Evolutionary conservation across 1,139 yeast species (phyloP).

Genomic region (Nadsonia starkeyi-henricii): DNA sequence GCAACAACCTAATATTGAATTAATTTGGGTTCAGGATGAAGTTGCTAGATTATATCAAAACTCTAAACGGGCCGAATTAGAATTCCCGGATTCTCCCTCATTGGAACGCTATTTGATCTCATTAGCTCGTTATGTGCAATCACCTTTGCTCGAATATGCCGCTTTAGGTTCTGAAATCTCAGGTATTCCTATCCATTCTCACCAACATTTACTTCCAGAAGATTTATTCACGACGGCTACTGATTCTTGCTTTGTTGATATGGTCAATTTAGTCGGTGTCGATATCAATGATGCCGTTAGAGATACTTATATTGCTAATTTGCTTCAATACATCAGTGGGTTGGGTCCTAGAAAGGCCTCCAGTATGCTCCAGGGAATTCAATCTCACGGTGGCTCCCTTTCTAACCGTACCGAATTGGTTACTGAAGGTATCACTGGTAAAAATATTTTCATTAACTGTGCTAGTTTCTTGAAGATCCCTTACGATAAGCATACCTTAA

Average conservation of each 20-base stretch:
- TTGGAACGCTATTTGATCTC: slow-evolving; percentile 80
- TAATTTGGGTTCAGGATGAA: slow-evolving; percentile 84
- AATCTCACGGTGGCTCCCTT: slow-evolving; percentile 55
- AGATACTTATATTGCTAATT: slow-evolving; percentile 53
- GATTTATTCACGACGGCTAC: slow-evolving; percentile 54
- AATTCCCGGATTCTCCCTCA: slow-evolving; percentile 78
- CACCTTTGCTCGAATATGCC: slow-evolving; percentile 80
- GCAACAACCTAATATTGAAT: slow-evolving; percentile 33
- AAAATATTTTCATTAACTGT: slow-evolving; percentile 76
- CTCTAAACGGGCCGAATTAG: slow-evolving; percentile 60
- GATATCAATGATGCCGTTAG: slow-evolving; percentile 84
- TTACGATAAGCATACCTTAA: slow-evolving; percentile 35
- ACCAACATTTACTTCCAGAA: slow-evolving; percentile 56
- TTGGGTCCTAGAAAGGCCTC: slow-evolving; percentile 92
- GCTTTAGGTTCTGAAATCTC: slow-evolving; percentile 61
- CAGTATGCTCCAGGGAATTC: slow-evolving; percentile 71
- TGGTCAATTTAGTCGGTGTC: slow-evolving; percentile 81
- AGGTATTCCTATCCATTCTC: slow-evolving; percentile 58
- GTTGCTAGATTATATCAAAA: slow-evolving; percentile 82
- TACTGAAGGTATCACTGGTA: slow-evolving; percentile 64
- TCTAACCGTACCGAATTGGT: slow-evolving; percentile 65
- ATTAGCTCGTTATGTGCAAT: slow-evolving; percentile 79
- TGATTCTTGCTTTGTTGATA: slow-evolving; percentile 78
- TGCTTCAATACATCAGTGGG: slow-evolving; percentile 73
- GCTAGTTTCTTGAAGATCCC: slow-evolving; percentile 83